Conservation (phyloP, 148 eudicot genomes). For the Arctostaphylos glauca region DNA sequence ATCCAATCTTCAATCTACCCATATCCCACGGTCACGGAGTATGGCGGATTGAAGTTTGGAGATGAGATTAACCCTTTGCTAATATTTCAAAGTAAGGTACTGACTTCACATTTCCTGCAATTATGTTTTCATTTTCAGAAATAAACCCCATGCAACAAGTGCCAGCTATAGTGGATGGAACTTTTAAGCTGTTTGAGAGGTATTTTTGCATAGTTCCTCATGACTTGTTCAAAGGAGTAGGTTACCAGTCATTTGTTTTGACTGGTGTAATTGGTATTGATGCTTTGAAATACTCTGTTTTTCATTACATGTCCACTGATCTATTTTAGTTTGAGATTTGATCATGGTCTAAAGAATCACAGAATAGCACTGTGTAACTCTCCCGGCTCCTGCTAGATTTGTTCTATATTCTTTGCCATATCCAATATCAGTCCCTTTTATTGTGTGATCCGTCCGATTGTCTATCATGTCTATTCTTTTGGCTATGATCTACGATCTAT, state of each 20-base stretch:
- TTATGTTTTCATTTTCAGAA: slow-evolving; percentile 39
- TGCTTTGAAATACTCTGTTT: not conserved
- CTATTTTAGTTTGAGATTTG: not conserved
- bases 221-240: not conserved
- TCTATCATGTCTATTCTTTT: no score
- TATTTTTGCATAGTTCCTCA: slow-evolving; percentile 11
- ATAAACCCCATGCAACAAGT: slow-evolving; percentile 72
- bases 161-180: slow-evolving; percentile 80
- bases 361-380: no score
- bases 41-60: no score
- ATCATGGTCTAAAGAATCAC: no score
- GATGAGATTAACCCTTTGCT: no score
- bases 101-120: slow-evolving; percentile 8
- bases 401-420: no score
- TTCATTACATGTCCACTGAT: not conserved
- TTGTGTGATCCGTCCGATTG: no score
- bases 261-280: not conserved
- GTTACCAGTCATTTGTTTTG: not conserved
- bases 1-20: no score
- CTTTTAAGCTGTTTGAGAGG: slow-evolving; percentile 87
- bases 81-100: not conserved
- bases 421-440: no score
- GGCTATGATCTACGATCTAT: no score
- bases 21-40: no score
- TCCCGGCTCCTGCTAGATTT: not conserved